These are phyloP conservation scores for Penicillium rolfsii DNA, from an alignment of 2,329 filamentous ascomycete genomes.

Conservation along the genomic window DNA sequence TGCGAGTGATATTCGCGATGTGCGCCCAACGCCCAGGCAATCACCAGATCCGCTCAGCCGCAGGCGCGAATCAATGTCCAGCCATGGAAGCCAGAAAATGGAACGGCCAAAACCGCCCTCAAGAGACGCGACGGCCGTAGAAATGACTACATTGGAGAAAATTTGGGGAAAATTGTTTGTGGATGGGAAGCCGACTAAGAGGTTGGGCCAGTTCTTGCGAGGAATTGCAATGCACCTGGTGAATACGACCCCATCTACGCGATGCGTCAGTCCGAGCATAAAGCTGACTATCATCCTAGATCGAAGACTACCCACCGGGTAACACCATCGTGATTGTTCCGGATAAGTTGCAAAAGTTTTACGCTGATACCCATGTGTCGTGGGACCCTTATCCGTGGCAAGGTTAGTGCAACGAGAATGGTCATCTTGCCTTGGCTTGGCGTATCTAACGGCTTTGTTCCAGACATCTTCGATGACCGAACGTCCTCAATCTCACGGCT, in stretches of 20 bases:
- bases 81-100: conserved; percentile 37
- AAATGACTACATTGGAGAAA: conserved; percentile 66
- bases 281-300: conserved; percentile 47
- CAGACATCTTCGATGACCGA: conserved; percentile 60
- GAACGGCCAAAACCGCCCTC: conserved; percentile 45
- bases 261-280: background rate
- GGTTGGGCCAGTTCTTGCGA: conserved; percentile 71
- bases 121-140: conserved; percentile 47
- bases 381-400: conserved; percentile 71
- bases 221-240: conserved; percentile 76
- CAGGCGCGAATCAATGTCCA: conserved; percentile 41
- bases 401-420: conserved; percentile 47
- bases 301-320: conserved; percentile 69
- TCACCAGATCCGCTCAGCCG: conserved; percentile 29
- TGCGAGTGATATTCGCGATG: conserved; percentile 29
- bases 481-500: conserved; percentile 61
- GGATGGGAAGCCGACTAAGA: conserved; percentile 66
- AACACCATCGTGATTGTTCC: conserved; percentile 74
- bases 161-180: conserved; percentile 78
- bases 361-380: conserved; percentile 66
- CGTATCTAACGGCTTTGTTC: conserved; percentile 13
- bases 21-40: conserved; percentile 26
- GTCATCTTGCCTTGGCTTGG: background rate
- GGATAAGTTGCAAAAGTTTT: conserved; percentile 74
- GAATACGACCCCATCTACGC: conserved; percentile 13